Conservation (phyloP, 2,329 filamentous ascomycete genomes). For the Hymenoscyphus salicellus region DNA sequence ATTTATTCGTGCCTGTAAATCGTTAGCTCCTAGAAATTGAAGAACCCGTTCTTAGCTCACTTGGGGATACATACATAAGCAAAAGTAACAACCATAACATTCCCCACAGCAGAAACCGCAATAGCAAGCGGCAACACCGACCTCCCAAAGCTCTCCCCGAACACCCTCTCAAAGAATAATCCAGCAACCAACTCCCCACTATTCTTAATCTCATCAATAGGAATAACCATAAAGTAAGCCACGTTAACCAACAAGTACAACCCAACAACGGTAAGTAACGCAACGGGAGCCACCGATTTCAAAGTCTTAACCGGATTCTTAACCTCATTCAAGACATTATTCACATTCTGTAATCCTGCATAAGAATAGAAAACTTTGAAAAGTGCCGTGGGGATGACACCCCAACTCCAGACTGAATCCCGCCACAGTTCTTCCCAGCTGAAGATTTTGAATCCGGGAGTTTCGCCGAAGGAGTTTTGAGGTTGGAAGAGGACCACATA, state of each 20-base stretch:
- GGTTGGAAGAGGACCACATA: conserved; percentile 52
- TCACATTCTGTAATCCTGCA: conserved; percentile 52
- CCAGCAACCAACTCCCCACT: conserved; percentile 55
- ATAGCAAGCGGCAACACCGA: conserved; percentile 46
- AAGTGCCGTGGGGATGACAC: conserved; percentile 54
- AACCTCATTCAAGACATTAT: conserved; percentile 57
- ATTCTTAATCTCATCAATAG: conserved; percentile 52
- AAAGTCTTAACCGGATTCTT: conserved; percentile 55
- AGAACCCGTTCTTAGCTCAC: too few species aligned
- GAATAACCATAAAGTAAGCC: conserved; percentile 59
- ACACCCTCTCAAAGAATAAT: conserved; percentile 55
- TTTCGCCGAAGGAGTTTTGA: conserved; percentile 22
- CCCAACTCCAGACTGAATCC: conserved; percentile 67
- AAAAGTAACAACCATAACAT: conserved; percentile 50
- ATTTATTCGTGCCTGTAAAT: conserved; percentile 44
- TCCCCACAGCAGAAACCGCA: conserved; percentile 47
- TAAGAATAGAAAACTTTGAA: conserved; percentile 57
- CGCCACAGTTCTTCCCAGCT: conserved; percentile 57
- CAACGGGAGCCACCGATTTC: conserved; percentile 54
- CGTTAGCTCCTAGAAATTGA: too few species aligned
- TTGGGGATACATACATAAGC: conserved; percentile 24
- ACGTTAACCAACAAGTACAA: conserved; percentile 58
- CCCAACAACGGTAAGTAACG: conserved; percentile 50
- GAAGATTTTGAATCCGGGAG: conserved; percentile 24
- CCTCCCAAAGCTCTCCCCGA: conserved; percentile 43